phyloP scores from a whole-genome alignment of 2,329 filamentous ascomycete genomes.

The Apiospora kogelbergensis region DNA sequence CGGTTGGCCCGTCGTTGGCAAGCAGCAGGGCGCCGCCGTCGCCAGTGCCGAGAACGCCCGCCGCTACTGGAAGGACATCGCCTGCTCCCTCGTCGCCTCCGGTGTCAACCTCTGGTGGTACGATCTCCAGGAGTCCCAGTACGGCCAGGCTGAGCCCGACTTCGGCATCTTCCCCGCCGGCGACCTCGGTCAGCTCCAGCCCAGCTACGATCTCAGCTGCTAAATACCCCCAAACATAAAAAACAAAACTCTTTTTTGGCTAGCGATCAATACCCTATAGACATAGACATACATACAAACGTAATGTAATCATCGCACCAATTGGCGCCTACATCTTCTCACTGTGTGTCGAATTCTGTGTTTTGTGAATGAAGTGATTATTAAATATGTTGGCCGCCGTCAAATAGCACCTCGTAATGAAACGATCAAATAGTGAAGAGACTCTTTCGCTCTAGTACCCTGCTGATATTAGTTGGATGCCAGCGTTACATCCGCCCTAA shows the following conservation, averaged over 20 bases:
- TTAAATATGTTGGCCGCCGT: background rate
- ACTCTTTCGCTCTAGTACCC: too few species aligned
- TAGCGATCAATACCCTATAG: background rate
- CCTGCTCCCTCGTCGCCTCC: slow-evolving; percentile 26
- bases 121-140: slow-evolving; percentile 36
- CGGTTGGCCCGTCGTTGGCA: slow-evolving; percentile 55
- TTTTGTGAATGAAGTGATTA: background rate
- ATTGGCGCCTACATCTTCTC: background rate
- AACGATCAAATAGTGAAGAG: too few species aligned
- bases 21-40: slow-evolving; percentile 43
- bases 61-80: slow-evolving; percentile 33
- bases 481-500: too few species aligned
- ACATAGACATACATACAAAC: background rate
- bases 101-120: slow-evolving; percentile 38
- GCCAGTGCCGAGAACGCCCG: slow-evolving; percentile 47
- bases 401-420: too few species aligned
- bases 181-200: slow-evolving; percentile 27
- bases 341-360: background rate
- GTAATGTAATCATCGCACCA: slow-evolving; percentile 3
- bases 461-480: too few species aligned
- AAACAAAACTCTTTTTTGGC: background rate
- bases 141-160: slow-evolving; percentile 31
- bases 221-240: background rate
- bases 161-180: slow-evolving; percentile 36
- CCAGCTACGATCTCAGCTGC: slow-evolving; percentile 28